These are phyloP conservation scores for Ceratobasidium sp. DNA, from an alignment of 1,284 basidiomycete genomes.

Conservation along the genomic window DNA sequence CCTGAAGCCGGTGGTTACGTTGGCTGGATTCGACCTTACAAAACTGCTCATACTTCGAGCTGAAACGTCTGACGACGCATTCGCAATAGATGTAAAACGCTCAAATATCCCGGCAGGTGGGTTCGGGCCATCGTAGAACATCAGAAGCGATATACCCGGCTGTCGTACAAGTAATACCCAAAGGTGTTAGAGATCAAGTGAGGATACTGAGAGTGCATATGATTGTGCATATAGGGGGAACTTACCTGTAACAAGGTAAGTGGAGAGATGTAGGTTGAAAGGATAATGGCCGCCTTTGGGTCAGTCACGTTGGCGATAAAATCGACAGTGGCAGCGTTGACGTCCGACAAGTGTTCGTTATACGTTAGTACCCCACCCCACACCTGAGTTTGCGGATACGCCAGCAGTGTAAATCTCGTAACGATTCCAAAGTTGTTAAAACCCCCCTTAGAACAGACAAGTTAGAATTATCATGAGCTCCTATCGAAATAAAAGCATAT, in stretches of 20 bases:
- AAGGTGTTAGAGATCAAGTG: constrained; percentile 57
- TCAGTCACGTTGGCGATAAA: too few species aligned
- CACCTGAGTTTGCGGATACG: too few species aligned
- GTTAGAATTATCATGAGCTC: constrained; percentile 51
- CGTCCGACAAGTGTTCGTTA: constrained; percentile 57
- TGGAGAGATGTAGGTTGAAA: constrained; percentile 53
- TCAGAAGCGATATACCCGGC: too few species aligned
- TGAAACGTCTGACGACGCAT: too few species aligned
- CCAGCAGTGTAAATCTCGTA: too few species aligned
- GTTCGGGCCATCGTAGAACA: too few species aligned
- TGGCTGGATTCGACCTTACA: constrained; percentile 60
- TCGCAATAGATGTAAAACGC: too few species aligned
- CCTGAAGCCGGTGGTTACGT: constrained; percentile 62
- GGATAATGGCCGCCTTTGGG: constrained; percentile 72
- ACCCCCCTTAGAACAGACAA: constrained; percentile 38
- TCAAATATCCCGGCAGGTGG: too few species aligned
- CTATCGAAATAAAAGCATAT: not conserved
- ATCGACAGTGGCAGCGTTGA: constrained; percentile 60
- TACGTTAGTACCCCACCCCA: constrained; percentile 68
- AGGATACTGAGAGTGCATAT: not conserved
- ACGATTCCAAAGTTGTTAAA: too few species aligned
- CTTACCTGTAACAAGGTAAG: constrained; percentile 10
- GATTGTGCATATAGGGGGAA: not conserved
- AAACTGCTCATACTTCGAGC: constrained; percentile 61
- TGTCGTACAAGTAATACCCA: too few species aligned